Conservation (phyloP, 306 rosid species). For the Trifolium subterraneum region DNA sequence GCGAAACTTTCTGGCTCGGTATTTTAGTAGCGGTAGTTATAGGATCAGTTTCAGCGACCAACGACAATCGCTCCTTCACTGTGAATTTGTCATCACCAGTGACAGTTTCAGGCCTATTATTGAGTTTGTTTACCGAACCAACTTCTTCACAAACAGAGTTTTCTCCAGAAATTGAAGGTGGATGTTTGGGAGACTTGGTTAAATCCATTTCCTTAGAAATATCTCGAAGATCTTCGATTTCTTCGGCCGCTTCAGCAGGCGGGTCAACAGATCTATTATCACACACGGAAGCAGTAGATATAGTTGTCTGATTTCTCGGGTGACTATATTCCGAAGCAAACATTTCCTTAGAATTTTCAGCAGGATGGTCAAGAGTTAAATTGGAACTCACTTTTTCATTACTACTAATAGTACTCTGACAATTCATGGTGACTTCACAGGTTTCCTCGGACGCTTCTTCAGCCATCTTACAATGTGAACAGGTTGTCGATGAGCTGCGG, state of each 20-base stretch:
- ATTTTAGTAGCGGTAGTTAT: conserved; percentile 45
- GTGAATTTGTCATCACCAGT: conserved; percentile 82
- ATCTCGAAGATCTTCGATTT: conserved; percentile 50
- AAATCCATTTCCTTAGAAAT: conserved; percentile 44
- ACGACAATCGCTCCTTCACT: conserved; percentile 70
- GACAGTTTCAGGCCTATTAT: conserved; percentile 41
- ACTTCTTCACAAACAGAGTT: conserved; percentile 51
- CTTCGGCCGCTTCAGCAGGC: conserved; percentile 47
- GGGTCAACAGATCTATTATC: conserved; percentile 29
- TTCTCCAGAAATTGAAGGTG: conserved; percentile 50
- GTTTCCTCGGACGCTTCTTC: conserved; percentile 46
- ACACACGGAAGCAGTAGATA: conserved; percentile 12
- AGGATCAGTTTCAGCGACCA: conserved; percentile 55
- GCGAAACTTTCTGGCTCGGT: conserved; percentile 58
- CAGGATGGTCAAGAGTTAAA: conserved; percentile 36
- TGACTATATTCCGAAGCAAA: conserved; percentile 37
- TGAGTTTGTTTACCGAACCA: conserved; percentile 45
- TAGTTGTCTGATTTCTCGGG: conserved; percentile 33
- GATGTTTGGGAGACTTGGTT: conserved; percentile 45
- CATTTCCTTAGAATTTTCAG: conserved; percentile 43
- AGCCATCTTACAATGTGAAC: conserved; percentile 49
- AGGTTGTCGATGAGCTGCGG: conserved; percentile 44
- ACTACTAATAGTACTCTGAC: conserved; percentile 32
- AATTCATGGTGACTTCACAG: conserved; percentile 21
- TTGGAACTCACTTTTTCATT: conserved; percentile 43